Base-by-base conservation (phyloP, 2,329 filamentous ascomycete genomes). In the Blastomyces parvus region DNA sequence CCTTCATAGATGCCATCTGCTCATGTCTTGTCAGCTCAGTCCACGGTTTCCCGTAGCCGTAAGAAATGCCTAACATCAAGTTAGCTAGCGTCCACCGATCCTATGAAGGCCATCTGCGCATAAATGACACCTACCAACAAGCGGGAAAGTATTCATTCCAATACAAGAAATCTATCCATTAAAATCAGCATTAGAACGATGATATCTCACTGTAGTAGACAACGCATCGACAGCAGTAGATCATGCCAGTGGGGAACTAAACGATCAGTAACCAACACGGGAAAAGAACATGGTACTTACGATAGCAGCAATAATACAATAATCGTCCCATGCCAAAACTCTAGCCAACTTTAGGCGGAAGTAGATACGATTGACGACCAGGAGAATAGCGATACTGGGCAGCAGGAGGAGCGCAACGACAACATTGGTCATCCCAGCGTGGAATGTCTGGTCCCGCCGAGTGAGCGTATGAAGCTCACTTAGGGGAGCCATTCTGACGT, bases 41-140 rank as follows among this genome's bases (percentile, higher is more conserved):
- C 7, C 66, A 63, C 9, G 64, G 64, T 61, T 68, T 66, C 14
- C 73, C 72, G 64, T 71, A 70, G 11, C 73, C 73, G 67, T 71
- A 65, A 44, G 69, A 65, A 58, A 73, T 69, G 5, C 67, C 72
- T 65, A 61, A 6, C 27, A 25, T 58, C 38, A 44, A 42, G 8
- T 63, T 52, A 64, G 59, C 25, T 52, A 64, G 59, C 25, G 42
- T 50, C 30, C 63, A 36, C 36, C 19, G 22, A 48, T 22, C 13
- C 4, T 44, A 42, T 13, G 30, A 19, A n/a, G 9, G 14, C 44
- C 8, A 59, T 5, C 30, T 42, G n/a, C n/a, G 53, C 9, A 42
- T 48, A 14, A 27, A 5, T 55, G 52, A 36, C 13, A 62, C 66
- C 30, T 62, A 69, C 69, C 64, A 50, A 69, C 63, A 50, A 72